These are phyloP conservation scores for Xylariales sp. DNA, from an alignment of 2,329 filamentous ascomycete genomes.

Conservation along the genomic window DNA sequence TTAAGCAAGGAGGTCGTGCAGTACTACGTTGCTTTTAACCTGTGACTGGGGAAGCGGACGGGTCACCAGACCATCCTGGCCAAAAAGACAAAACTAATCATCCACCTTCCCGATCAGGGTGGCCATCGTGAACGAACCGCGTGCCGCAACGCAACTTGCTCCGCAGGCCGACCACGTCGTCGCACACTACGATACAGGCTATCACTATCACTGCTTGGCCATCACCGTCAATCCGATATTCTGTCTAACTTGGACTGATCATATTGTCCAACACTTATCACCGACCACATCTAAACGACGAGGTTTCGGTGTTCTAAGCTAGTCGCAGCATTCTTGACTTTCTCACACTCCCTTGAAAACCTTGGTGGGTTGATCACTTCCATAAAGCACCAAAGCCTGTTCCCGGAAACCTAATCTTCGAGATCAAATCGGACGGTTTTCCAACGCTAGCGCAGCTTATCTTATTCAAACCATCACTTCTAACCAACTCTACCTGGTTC, in stretches of 20 bases:
- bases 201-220: constrained; percentile 18
- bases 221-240: constrained; percentile 22
- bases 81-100: constrained; percentile 33
- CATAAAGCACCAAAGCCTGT: constrained; percentile 9
- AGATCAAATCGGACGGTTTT: not conserved
- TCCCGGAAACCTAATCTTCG: constrained; percentile 16
- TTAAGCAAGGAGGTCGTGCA: constrained; percentile 30
- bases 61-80: constrained; percentile 47
- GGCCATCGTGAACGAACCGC: constrained; percentile 42
- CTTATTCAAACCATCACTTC: not conserved
- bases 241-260: constrained; percentile 37
- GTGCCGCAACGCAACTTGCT: constrained; percentile 35
- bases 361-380: constrained; percentile 21
- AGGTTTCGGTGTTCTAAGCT: constrained; percentile 27
- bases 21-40: constrained; percentile 44
- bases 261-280: constrained; percentile 37
- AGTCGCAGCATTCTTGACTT: constrained; percentile 19
- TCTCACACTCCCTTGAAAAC: not conserved
- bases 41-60: constrained; percentile 38
- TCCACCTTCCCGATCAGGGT: constrained; percentile 51
- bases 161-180: constrained; percentile 13
- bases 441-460: not conserved
- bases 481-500: not conserved
- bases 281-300: constrained; percentile 31
- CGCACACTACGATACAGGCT: constrained; percentile 27